phyloP scores from a whole-genome alignment of 2,329 filamentous ascomycete genomes.

The Cladosporium sp. region DNA sequence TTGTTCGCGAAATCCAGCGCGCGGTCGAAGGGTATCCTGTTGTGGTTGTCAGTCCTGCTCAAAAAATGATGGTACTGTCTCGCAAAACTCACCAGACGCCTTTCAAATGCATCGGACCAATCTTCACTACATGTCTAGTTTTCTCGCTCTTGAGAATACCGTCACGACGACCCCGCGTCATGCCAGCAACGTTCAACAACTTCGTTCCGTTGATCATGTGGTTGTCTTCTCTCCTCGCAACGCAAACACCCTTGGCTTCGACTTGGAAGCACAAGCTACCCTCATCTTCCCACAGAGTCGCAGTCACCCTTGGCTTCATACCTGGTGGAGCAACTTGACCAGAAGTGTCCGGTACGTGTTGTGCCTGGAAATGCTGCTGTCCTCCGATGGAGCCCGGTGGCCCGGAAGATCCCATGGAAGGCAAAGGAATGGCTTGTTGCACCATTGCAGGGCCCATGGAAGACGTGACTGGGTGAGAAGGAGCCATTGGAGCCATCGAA shows the following conservation, averaged over 20 bases:
- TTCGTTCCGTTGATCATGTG: constrained; percentile 99
- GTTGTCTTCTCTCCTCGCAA: constrained; percentile 93
- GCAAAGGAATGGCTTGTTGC: constrained; percentile 66
- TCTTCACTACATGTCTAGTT: constrained; percentile 94
- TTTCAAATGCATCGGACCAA: constrained; percentile 98
- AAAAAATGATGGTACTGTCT: neutral
- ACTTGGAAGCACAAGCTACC: constrained; percentile 97
- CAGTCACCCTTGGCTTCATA: constrained; percentile 95
- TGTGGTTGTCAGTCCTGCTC: constrained; percentile 25
- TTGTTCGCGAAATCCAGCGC: constrained; percentile 99
- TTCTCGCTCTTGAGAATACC: constrained; percentile 98
- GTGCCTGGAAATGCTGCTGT: constrained; percentile 46
- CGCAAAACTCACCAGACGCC: constrained; percentile 77
- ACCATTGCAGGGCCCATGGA: constrained; percentile 67
- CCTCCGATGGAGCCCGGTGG: constrained; percentile 27
- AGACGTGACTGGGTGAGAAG: constrained; percentile 67
- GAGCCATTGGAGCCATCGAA: constrained; percentile 77
- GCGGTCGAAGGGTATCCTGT: constrained; percentile 94
- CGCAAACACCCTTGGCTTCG: constrained; percentile 92
- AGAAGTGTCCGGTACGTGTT: constrained; percentile 64
- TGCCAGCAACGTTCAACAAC: constrained; percentile 92
- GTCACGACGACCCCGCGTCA: constrained; percentile 93
- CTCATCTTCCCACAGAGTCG: constrained; percentile 97
- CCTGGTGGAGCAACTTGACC: constrained; percentile 89
- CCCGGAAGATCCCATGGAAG: constrained; percentile 41